Evolutionary conservation across 805 yeast genomes (phyloP), one percentile per base, ranked within the genome.

Genomic region (Wickerhamomyces tratensis): DNA sequence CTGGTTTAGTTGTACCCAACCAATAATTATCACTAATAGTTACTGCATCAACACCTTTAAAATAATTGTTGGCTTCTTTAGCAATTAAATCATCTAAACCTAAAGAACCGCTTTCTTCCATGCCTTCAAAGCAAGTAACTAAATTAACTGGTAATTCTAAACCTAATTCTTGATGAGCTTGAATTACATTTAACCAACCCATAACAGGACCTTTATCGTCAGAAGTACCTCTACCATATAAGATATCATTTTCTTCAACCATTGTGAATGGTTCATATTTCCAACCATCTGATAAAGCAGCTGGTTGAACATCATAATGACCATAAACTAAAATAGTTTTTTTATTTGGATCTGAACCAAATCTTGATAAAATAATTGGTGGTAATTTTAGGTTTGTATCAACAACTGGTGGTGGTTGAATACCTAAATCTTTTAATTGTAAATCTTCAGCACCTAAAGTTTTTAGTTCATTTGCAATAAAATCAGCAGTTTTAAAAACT

Each of bases 291-390:
- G 84, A 95, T 45, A 68, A 51, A 30, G 74, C 66, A 14, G 99
- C 99, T 10, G 99, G 99, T 69, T 93, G 99, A 48, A 93, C 99
- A 57, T 93, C 99, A 65, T 91, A 91, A 63, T 93, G 99, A 39
- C 98, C 98, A 61, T 93, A 93, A 36, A 93, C 80, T 49, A 94
- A 73, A 37, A 93, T 83, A 30, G 88, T 93, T 66, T 87, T 89
- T 74, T 89, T 89, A 31, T 62, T 49, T 35, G 95, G 82, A 59
- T 88, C 94, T 27, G 61, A 59, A 43, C 99, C 99, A 53, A 74
- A 81, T 57, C 93, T 77, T 33, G 93, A 93, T 46, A 93, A 76
- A n/a, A 93, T 89, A 47, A 93, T 81, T 10, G 99, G 99, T 20
- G 99, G 99, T 49, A 93, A 76, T 53, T 77, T 76, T 46, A 91